Percentiles rank a stretch among this genome's conserved stretches.
phyloP scores from a whole-genome alignment of 2,329 filamentous ascomycete genomes.

The Pseudocercospora ulei region DNA sequence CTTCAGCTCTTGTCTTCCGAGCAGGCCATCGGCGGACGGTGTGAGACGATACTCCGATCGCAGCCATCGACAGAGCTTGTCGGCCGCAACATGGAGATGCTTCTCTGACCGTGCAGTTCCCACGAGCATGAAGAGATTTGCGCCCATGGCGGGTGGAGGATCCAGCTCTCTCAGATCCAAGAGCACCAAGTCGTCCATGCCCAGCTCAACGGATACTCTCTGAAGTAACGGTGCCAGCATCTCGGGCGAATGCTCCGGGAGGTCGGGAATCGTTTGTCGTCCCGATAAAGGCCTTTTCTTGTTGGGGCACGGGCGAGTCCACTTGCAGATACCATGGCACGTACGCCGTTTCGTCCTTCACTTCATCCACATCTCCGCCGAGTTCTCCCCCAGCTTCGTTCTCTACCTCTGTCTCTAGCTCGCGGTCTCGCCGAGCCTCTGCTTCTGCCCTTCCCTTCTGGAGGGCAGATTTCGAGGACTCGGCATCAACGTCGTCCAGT shows the following conservation, averaged over 20 bases:
- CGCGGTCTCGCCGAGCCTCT: constrained; percentile 1
- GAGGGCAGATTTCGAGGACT: not conserved
- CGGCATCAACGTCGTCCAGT: constrained; percentile 23
- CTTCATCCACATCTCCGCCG: not conserved
- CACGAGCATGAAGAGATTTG: constrained; percentile 84
- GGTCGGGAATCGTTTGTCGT: constrained; percentile 50
- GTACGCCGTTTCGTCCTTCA: constrained; percentile 8
- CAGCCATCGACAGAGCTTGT: constrained; percentile 80
- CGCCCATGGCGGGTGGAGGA: constrained; percentile 75
- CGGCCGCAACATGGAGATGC: constrained; percentile 82
- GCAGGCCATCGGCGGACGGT: constrained; percentile 73
- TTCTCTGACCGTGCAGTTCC: constrained; percentile 85
- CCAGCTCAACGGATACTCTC: constrained; percentile 73
- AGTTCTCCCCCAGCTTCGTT: not conserved
- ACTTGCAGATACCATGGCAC: constrained; percentile 82
- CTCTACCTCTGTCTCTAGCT: not conserved
- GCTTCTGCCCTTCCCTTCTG: not conserved
- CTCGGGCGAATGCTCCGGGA: constrained; percentile 60
- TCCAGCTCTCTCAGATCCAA: constrained; percentile 77
- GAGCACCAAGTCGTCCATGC: constrained; percentile 69
- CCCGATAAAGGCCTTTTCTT: constrained; percentile 40
- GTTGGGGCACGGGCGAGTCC: constrained; percentile 31
- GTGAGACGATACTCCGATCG: constrained; percentile 60
- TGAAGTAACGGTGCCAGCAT: constrained; percentile 64
- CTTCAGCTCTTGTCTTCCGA: constrained; percentile 85